phyloP scores from a whole-genome alignment of 441 rosid genomes.

The Manihot esculenta region DNA sequence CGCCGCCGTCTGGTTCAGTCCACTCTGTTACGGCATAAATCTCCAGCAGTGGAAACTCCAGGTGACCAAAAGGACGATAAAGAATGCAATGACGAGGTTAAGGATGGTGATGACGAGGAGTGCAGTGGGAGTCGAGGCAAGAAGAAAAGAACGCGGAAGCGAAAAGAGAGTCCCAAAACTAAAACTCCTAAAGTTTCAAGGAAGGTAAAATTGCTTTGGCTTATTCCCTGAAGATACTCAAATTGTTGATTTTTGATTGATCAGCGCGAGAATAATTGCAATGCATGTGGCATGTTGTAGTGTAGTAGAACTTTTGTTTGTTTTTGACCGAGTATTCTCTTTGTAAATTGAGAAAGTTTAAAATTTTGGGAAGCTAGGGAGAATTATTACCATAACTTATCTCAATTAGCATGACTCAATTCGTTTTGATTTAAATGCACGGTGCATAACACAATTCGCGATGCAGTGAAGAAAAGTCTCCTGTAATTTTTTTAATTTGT shows the following conservation, averaged over 20 bases:
- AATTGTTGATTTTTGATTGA: not conserved
- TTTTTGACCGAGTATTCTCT: not conserved
- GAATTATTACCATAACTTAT: not conserved
- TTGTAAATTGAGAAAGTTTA: not conserved
- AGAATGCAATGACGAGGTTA: conserved; percentile 27
- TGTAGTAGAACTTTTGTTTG: not conserved
- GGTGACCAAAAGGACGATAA: conserved; percentile 32
- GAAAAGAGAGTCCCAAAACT: conserved; percentile 44
- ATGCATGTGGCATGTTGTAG: not conserved
- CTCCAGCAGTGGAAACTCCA: conserved; percentile 36
- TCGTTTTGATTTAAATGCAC: not conserved
- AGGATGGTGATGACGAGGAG: conserved; percentile 38
- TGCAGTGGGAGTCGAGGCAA: conserved; percentile 54
- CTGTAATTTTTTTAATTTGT: not conserved
- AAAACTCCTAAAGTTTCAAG: conserved; percentile 43
- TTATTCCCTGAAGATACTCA: not conserved
- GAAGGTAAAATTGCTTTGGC: conserved; percentile 36
- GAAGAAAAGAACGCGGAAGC: conserved; percentile 51
- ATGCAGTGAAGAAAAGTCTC: not conserved
- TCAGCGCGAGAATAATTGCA: not conserved
- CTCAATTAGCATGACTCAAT: not conserved
- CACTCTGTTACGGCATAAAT: conserved; percentile 55
- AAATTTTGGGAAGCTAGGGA: not conserved
- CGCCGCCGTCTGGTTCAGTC: conserved; percentile 78
- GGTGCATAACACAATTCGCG: too few species aligned